Base-by-base conservation (phyloP, 2,329 filamentous ascomycete genomes). In the Diplocarpon rosae region DNA sequence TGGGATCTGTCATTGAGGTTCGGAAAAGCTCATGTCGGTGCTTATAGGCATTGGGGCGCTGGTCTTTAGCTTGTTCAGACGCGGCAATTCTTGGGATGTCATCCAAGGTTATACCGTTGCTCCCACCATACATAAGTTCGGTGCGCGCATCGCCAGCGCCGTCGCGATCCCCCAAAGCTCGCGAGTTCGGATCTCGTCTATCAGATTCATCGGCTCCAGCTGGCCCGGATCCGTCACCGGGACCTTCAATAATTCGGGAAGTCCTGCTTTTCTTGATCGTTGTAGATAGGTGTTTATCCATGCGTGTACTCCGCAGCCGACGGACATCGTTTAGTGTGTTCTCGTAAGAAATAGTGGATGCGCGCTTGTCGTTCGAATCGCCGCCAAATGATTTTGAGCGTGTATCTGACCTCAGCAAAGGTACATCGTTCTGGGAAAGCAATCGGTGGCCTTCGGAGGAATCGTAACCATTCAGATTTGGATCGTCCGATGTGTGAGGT, bases 21-120 rank as follows among this genome's bases (percentile, higher is more conserved):
- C 65, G 75, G 61, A 76, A 83, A 57, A 78, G 68, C 36, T 84
- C 81, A 50, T 81, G 79, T 17, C 85, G 78, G 57, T 84, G 82
- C 49, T 80, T 83, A 59, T 86, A 87, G 11, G 83, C 81, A 61
- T 84, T 86, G 12, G 85, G 83, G 50, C 85, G 74, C 61, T 94
- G 87, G 61, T 96, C 90, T 56, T 88, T 82, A 17, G 90, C 89
- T 65, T 96, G 90, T 63, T 96, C 89, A 12, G 92, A 86, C 29
- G 92, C 92, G 34, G 95, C 89, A 58, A 98, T 94, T 51, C 92
- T 78, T 8, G 92, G 88, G 55, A 98, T 96, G 59, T 98, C 92
- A 59, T 98, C 92, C 45, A 98, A 69, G 0, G 90, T 95, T 50
- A 98, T 76, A 17, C 87, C 87, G 64, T 96, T 89, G 59, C 90